Evolutionary conservation across 2,329 filamentous ascomycete species (phyloP).

Genomic region (Aspergillus sergii): DNA sequence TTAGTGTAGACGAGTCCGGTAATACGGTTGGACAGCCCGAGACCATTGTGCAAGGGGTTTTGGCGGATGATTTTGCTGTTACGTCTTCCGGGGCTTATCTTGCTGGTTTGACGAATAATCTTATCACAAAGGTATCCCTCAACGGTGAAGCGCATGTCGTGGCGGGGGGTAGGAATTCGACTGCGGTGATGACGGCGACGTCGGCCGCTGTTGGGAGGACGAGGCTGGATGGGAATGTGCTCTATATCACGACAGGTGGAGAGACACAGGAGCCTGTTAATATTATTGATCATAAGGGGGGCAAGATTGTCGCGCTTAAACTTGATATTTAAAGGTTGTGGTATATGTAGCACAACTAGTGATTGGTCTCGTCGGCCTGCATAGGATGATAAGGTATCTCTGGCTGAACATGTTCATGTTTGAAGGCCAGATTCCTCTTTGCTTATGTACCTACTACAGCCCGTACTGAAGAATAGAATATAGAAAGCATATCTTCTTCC

Average conservation of each 20-base stretch:
- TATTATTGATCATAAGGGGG: background rate
- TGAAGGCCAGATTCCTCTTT: background rate
- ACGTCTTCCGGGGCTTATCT: background rate
- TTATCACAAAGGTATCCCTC: background rate
- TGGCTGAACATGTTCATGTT: background rate
- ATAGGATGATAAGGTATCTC: background rate
- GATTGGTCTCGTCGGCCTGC: background rate
- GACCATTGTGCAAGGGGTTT: background rate
- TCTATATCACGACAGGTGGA: background rate
- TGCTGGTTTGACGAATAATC: background rate
- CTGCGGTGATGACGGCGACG: background rate
- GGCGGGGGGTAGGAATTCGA: background rate
- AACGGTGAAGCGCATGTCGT: background rate
- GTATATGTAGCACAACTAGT: background rate
- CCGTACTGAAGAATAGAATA: too few relatives aligned
- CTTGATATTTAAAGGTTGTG: background rate
- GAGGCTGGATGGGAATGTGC: background rate
- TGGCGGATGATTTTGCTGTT: background rate
- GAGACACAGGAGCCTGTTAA: background rate
- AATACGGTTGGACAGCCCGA: background rate
- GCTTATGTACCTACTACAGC: too few relatives aligned
- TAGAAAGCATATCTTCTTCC: too few relatives aligned
- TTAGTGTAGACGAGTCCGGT: background rate
- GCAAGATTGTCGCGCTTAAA: background rate
- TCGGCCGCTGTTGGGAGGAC: background rate